Conservation (phyloP, 1,139 yeast genomes). For the Yamadazyma triangularis region DNA sequence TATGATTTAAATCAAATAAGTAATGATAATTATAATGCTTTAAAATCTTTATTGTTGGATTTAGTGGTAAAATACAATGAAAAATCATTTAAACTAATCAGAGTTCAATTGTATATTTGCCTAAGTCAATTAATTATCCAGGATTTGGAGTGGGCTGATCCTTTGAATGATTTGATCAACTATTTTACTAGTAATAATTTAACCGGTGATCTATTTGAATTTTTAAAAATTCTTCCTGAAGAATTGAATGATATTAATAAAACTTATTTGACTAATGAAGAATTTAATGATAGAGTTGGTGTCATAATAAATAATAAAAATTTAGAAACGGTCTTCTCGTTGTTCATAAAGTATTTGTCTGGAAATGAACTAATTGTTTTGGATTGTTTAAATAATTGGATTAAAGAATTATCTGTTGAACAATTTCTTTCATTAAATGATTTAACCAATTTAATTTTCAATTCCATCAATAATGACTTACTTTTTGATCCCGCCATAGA, state of each 20-base stretch:
- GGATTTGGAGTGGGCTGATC: conserved; percentile 64
- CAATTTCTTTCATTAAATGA: conserved; percentile 58
- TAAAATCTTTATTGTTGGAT: conserved; percentile 60
- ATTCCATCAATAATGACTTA: conserved; percentile 57
- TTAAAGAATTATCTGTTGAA: conserved; percentile 74
- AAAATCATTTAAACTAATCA: conserved; percentile 50
- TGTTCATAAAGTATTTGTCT: conserved; percentile 51
- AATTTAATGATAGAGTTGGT: conserved; percentile 63
- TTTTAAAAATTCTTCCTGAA: conserved; percentile 84
- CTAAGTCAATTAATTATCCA: conserved; percentile 81
- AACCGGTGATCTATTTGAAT: conserved; percentile 51
- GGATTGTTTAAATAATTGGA: conserved; percentile 85
- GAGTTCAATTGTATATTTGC: conserved; percentile 78
- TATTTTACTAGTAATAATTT: conserved; percentile 34
- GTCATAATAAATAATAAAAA: conserved; percentile 52
- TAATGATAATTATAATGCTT: conserved; percentile 37
- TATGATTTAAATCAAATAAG: conserved; percentile 76
- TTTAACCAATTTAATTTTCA: conserved; percentile 64
- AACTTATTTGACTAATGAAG: conserved; percentile 78
- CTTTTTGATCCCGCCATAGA: conserved; percentile 87
- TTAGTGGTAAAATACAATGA: conserved; percentile 47
- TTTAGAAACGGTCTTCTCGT: conserved; percentile 61
- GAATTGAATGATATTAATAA: conserved; percentile 77
- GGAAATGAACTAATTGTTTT: conserved; percentile 40
- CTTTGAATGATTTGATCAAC: conserved; percentile 62